These are phyloP conservation scores for Gamsiella multidivaricata DNA, from an alignment of 192 early-diverging fungal species.

Conservation along the genomic window DNA sequence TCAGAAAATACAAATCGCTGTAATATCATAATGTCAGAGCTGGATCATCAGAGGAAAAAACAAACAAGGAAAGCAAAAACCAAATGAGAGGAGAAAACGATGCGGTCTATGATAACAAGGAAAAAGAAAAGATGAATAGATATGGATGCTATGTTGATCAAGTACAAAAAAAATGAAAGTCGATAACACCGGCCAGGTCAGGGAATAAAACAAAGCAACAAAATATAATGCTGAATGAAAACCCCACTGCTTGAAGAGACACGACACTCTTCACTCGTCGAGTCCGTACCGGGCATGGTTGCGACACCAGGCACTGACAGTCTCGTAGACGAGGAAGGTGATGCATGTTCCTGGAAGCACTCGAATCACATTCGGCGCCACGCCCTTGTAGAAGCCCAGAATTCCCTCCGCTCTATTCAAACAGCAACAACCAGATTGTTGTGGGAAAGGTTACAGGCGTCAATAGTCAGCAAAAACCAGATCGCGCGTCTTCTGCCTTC, in stretches of 20 bases:
- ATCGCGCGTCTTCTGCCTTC: background rate
- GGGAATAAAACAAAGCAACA: background rate
- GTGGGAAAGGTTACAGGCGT: background rate
- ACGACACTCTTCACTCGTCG: no score
- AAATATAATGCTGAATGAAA: no score
- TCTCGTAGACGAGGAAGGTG: conserved; percentile 97
- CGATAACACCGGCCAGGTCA: background rate
- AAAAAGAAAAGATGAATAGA: background rate
- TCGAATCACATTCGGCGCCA: conserved; percentile 86
- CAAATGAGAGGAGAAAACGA: background rate
- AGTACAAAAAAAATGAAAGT: no score
- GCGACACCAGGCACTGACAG: conserved; percentile 69
- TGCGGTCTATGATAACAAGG: background rate
- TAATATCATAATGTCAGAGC: background rate
- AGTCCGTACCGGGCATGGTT: conserved; percentile 59
- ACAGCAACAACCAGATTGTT: conserved; percentile 7
- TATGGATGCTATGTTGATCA: background rate
- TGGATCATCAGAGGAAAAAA: background rate
- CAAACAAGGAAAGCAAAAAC: background rate
- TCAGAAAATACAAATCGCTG: no score
- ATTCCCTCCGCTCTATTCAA: conserved; percentile 74
- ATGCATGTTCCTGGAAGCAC: conserved; percentile 94
- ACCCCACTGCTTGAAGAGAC: no score
- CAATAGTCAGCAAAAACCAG: no score
- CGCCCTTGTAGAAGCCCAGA: conserved; percentile 91